These are phyloP conservation scores for Fusarium sp. DNA, from an alignment of 2,329 filamentous ascomycete genomes.

Conservation along the genomic window DNA sequence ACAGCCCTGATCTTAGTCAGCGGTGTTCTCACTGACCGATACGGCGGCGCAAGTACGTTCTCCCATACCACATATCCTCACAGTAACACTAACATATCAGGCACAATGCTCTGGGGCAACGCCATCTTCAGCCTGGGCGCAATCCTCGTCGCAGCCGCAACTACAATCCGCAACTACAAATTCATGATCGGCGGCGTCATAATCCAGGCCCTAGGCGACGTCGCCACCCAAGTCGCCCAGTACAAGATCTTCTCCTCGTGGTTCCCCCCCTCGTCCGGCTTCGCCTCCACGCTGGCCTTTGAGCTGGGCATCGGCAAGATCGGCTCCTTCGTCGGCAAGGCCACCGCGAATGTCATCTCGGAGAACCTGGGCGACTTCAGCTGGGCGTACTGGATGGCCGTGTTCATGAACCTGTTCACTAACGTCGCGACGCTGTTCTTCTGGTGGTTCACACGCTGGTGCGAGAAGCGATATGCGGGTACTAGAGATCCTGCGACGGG, in stretches of 20 bases:
- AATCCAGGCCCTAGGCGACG: slow-evolving; percentile 70
- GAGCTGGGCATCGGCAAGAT: slow-evolving; percentile 73
- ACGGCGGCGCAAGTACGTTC: slow-evolving; percentile 66
- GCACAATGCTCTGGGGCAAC: slow-evolving; percentile 72
- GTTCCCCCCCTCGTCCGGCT: slow-evolving; percentile 72
- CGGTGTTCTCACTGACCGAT: slow-evolving; percentile 69
- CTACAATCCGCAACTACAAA: slow-evolving; percentile 67
- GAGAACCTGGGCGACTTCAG: slow-evolving; percentile 69
- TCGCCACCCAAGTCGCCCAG: slow-evolving; percentile 73
- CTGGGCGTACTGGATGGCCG: slow-evolving; percentile 73
- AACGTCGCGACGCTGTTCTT: slow-evolving; percentile 67
- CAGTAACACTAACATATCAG: slow-evolving; percentile 28
- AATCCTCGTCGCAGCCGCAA: slow-evolving; percentile 70
- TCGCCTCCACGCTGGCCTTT: slow-evolving; percentile 71
- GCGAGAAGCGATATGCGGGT: slow-evolving; percentile 61
- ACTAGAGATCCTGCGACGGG: slow-evolving; percentile 68
- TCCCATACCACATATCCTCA: accelerated
- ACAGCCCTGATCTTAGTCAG: slow-evolving; percentile 67
- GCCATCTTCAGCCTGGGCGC: slow-evolving; percentile 69
- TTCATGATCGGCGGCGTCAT: slow-evolving; percentile 72
- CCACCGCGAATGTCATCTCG: slow-evolving; percentile 71
- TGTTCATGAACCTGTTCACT: slow-evolving; percentile 75
- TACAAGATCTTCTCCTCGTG: slow-evolving; percentile 76
- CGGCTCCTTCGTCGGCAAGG: slow-evolving; percentile 71
- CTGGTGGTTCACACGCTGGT: slow-evolving; percentile 68